These are phyloP conservation scores for Exophiala sp. DNA, from an alignment of 2,329 filamentous ascomycete species.

Conservation along the genomic window DNA sequence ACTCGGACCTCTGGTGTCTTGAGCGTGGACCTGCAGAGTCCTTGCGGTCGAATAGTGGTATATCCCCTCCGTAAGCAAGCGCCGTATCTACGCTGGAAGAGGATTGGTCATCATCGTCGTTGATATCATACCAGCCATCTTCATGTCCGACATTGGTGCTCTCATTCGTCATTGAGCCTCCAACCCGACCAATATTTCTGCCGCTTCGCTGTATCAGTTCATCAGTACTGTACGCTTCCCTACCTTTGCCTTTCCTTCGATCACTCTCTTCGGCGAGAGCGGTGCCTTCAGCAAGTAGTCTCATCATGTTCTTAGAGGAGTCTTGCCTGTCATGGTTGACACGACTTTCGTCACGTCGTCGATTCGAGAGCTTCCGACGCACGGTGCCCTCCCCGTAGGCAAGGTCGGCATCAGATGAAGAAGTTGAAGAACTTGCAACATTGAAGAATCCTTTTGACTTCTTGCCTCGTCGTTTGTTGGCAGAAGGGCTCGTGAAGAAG, in stretches of 20 bases:
- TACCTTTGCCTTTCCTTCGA: conserved; percentile 24
- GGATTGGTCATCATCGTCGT: conserved; percentile 43
- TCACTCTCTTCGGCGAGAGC: conserved; percentile 40
- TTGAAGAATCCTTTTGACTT: conserved; percentile 47
- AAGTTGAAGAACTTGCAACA: conserved; percentile 59
- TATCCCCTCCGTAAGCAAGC: conserved; percentile 57
- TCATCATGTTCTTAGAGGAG: conserved; percentile 45
- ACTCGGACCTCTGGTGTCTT: not conserved
- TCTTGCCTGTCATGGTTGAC: conserved; percentile 30
- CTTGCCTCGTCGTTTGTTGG: conserved; percentile 43
- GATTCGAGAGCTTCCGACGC: conserved; percentile 33
- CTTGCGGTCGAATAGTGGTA: too few relatives aligned
- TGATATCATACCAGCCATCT: conserved; percentile 56
- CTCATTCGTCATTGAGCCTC: conserved; percentile 14
- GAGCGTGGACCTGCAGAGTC: not conserved
- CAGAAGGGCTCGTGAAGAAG: conserved; percentile 59
- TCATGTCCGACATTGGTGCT: conserved; percentile 37
- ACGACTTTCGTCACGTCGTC: conserved; percentile 24
- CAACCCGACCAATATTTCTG: conserved; percentile 1
- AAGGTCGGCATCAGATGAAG: conserved; percentile 61
- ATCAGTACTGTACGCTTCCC: conserved; percentile 20
- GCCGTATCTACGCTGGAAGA: conserved; percentile 50
- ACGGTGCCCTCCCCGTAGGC: conserved; percentile 58
- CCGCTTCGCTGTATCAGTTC: conserved; percentile 13
- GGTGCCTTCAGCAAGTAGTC: conserved; percentile 44